phyloP scores from a whole-genome alignment of 805 yeast genomes.

The Ascoidea asiatica region DNA sequence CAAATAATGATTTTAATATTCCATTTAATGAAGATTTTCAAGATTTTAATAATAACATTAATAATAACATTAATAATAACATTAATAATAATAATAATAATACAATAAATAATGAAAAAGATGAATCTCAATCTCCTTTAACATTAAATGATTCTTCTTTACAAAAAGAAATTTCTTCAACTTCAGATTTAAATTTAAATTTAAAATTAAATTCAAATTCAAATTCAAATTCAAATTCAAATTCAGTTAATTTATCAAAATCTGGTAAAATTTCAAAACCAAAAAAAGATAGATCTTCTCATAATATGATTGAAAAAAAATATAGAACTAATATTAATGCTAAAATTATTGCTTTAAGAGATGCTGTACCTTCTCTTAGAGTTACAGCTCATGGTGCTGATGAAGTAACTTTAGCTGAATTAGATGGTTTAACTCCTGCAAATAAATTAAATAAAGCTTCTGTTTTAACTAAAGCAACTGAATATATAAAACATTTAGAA shows the following conservation, averaged over 20 bases:
- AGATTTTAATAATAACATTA: too few relatives aligned
- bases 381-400: slow-evolving; percentile 38
- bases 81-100: too few relatives aligned
- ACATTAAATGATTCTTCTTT: too few relatives aligned
- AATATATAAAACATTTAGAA: slow-evolving; percentile 65
- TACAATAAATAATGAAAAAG: too few relatives aligned
- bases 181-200: too few relatives aligned
- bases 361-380: slow-evolving; percentile 67
- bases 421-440: slow-evolving; percentile 71
- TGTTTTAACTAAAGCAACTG: slow-evolving; percentile 65
- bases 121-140: not conserved
- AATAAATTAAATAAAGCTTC: slow-evolving; percentile 67
- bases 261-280: slow-evolving; percentile 25
- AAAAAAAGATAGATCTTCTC: slow-evolving; percentile 44
- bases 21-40: not conserved
- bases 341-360: slow-evolving; percentile 53
- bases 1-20: not conserved
- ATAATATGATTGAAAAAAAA: slow-evolving; percentile 71
- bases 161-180: too few relatives aligned
- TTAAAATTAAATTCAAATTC: too few relatives aligned
- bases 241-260: not conserved
- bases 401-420: slow-evolving; percentile 27
- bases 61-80: too few relatives aligned
- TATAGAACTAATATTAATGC: slow-evolving; percentile 68
- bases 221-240: too few relatives aligned